phyloP scores from a whole-genome alignment of 257 asterid genomes.

The Solanum bukasovii region DNA sequence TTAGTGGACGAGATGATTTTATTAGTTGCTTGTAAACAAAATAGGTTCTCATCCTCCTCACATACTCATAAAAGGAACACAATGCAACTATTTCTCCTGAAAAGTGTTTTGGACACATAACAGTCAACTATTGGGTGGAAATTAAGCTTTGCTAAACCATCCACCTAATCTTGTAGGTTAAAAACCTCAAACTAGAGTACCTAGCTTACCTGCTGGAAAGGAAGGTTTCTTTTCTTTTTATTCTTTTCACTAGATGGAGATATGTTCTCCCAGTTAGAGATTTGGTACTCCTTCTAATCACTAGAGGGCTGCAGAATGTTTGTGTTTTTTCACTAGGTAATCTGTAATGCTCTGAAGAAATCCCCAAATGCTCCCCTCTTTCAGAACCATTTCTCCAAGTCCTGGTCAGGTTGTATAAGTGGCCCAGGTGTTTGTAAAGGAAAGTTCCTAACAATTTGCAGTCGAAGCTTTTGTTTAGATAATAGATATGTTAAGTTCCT shows the following conservation, averaged over 20 bases:
- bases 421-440: not conserved
- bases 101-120: not conserved
- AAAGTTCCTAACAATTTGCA: not conserved
- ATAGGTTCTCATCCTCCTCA: not conserved
- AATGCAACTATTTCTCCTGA: not conserved
- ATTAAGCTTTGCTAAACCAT: not conserved
- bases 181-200: not conserved
- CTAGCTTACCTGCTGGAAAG: not conserved
- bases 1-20: constrained; percentile 18
- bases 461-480: not conserved
- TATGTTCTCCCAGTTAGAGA: not conserved
- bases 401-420: not conserved
- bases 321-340: not conserved
- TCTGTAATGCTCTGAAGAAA: not conserved
- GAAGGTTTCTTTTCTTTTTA: not conserved
- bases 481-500: not conserved
- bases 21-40: not conserved
- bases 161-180: not conserved
- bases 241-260: not conserved
- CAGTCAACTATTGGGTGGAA: not conserved
- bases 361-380: not conserved
- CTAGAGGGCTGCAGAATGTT: not conserved
- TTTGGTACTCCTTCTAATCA: not conserved
- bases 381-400: not conserved
- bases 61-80: not conserved